phyloP scores from a whole-genome alignment of 148 eudicot genomes.

The Cornus controversa region DNA sequence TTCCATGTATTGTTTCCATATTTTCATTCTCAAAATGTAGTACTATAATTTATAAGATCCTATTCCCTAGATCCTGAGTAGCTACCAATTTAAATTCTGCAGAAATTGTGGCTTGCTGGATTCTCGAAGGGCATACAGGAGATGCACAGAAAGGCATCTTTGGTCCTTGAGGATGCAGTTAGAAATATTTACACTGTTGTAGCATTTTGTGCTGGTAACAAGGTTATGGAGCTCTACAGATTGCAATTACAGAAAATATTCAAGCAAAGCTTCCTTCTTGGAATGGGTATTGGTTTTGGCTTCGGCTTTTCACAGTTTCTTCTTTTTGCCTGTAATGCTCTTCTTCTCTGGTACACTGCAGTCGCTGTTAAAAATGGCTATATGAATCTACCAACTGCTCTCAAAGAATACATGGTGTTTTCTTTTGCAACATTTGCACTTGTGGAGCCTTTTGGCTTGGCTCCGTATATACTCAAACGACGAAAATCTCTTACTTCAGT shows the following conservation, averaged over 20 bases:
- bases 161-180: conserved; percentile 96
- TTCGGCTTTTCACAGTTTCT: conserved; percentile 97
- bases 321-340: conserved; percentile 91
- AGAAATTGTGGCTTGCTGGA: conserved; percentile 99
- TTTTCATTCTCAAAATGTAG: neutral
- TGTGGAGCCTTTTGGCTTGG: conserved; percentile 97
- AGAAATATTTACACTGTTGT: conserved; percentile 97
- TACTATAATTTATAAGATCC: neutral
- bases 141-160: conserved; percentile 97
- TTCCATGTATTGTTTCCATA: neutral
- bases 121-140: conserved; percentile 98
- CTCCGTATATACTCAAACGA: conserved; percentile 92
- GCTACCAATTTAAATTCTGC: conserved; percentile 27
- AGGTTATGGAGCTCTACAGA: conserved; percentile 95
- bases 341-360: conserved; percentile 87
- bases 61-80: conserved; percentile 2
- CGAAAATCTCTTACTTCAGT: conserved; percentile 84
- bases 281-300: conserved; percentile 90
- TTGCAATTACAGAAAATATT: conserved; percentile 70
- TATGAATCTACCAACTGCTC: conserved; percentile 67
- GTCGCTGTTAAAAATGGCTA: conserved; percentile 55
- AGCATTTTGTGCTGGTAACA: conserved; percentile 94
- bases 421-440: conserved; percentile 98
- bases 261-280: conserved; percentile 78
- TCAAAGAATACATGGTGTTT: conserved; percentile 95